phyloP scores from a whole-genome alignment of 2,329 filamentous ascomycete species.

The Parastagonospora nodorum region DNA sequence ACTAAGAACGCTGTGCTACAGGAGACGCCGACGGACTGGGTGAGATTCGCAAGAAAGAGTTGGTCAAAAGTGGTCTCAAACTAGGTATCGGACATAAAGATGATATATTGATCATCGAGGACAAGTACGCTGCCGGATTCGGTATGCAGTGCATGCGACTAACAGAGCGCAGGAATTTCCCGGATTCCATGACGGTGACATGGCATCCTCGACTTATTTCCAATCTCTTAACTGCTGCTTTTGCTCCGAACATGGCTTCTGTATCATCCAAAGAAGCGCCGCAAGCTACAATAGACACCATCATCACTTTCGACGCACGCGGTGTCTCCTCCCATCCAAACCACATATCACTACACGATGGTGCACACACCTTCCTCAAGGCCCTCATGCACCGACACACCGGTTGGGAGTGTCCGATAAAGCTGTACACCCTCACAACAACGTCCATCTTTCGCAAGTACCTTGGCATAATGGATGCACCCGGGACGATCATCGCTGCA shows the following conservation, averaged over 20 bases:
- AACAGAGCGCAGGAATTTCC: constrained; percentile 65
- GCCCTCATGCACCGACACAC: constrained; percentile 66
- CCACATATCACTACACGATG: constrained; percentile 86
- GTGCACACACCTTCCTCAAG: constrained; percentile 74
- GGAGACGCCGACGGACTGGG: constrained; percentile 88
- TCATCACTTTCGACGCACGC: constrained; percentile 85
- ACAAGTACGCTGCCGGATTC: constrained; percentile 58
- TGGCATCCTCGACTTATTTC: constrained; percentile 78
- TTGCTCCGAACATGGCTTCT: constrained; percentile 67
- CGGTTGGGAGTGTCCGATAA: constrained; percentile 74
- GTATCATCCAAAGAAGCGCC: constrained; percentile 52
- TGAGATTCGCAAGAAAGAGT: constrained; percentile 78
- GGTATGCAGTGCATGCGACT: constrained; percentile 8
- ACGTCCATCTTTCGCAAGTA: constrained; percentile 82
- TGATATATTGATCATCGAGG: constrained; percentile 85
- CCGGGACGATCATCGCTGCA: constrained; percentile 69
- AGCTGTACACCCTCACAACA: constrained; percentile 81
- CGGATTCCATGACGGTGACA: constrained; percentile 80
- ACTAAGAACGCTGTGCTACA: constrained; percentile 38
- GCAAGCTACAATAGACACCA: constrained; percentile 69
- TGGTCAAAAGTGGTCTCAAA: constrained; percentile 76
- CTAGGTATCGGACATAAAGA: constrained; percentile 76
- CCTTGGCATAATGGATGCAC: constrained; percentile 72
- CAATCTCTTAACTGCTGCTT: constrained; percentile 71
- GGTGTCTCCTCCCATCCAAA: constrained; percentile 92